Percentiles rank a stretch among this genome's conserved stretches.
Evolutionary conservation across 108 stramenopile species (phyloP).

Genomic region (Stephanodiscus triporus): DNA sequence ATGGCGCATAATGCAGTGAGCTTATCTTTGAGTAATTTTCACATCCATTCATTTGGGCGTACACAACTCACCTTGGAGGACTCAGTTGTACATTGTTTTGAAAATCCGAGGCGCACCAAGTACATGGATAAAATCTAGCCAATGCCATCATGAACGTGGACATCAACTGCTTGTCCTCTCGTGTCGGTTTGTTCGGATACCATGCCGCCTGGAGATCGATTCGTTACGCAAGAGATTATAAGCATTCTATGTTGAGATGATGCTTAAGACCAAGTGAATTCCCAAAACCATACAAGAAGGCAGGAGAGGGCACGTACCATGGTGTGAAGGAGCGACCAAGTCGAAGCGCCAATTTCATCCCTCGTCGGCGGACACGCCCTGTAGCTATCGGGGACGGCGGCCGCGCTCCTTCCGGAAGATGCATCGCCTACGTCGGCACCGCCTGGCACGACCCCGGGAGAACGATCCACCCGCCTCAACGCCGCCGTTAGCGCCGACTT

Average conservation of each 20-base stretch:
- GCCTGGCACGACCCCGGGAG: neutral
- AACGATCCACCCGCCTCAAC: slow-evolving; percentile 43
- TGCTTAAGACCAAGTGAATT: too few relatives aligned
- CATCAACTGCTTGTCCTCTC: slow-evolving; percentile 63
- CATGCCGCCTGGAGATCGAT: slow-evolving; percentile 64
- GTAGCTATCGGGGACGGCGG: slow-evolving; percentile 5
- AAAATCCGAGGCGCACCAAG: slow-evolving; percentile 83
- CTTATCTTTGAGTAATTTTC: neutral
- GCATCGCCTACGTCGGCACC: slow-evolving; percentile 15
- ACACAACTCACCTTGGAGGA: slow-evolving; percentile 59
- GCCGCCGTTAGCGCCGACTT: slow-evolving; percentile 58
- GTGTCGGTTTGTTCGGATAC: slow-evolving; percentile 83
- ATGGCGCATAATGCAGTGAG: neutral
- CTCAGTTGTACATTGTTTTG: slow-evolving; percentile 64
- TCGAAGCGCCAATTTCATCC: slow-evolving; percentile 67
- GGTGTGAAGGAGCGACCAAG: slow-evolving; percentile 82
- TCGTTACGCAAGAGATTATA: neutral
- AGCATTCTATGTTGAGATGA: neutral
- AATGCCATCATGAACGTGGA: slow-evolving; percentile 64
- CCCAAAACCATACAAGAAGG: neutral
- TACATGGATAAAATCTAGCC: slow-evolving; percentile 86
- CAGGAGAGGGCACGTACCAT: slow-evolving; percentile 55
- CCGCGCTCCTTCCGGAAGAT: neutral
- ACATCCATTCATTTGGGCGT: neutral
- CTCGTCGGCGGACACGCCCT: slow-evolving; percentile 74